Base-by-base conservation (phyloP, 345 rosid species). In the Eucalyptus curtisii region DNA sequence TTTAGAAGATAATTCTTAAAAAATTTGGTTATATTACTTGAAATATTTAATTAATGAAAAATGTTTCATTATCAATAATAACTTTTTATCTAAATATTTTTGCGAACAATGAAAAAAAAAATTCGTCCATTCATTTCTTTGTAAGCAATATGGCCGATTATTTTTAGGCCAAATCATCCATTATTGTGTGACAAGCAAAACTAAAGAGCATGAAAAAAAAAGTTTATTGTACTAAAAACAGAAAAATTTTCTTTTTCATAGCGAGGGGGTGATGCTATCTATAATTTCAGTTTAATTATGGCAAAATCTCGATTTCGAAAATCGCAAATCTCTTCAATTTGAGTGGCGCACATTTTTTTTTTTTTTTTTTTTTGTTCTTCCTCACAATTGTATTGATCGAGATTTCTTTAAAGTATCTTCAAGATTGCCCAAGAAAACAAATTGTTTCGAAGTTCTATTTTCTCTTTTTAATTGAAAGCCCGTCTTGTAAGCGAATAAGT, bases 181-280 rank as follows among this genome's bases (percentile, higher is more conserved):
- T 52, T 52, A 25, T 52, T 0, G 25, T 52, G 25, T 52, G 57
- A 52, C 57, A 52, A 8, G 25, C 57, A 52, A 52, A 52, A 52
- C 57, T 52, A 52, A 52, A 52, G 57, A 52, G 57, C 57, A 52
- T 52, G 57, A 52, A 52, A 52, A 49, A 17, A 19, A 19, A 19
- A 52, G 25, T 52, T 52, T 52, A 52, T 52, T 52, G 57, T 52
- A 52, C 57, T 1, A 52, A 52, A 52, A 52, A 52, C 57, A 52
- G 25, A 52, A 52, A 1, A 52, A 0, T 0, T 52, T 19, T 19
- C 57, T 52, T 52, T 7, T 20, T 10, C 25, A 52, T 1, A 19
- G 25, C 57, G 57, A 52, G 37, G 10, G 8, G 37, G 40, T 64
- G 42, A 66, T 66, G 33, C 11, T 66, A 66, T 31, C 22, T 31